A percentile compares a stretch with the other conserved stretches of the same genome.
phyloP scores from a whole-genome alignment of 768 basidiomycete genomes.

The Suillus subalutaceus region DNA sequence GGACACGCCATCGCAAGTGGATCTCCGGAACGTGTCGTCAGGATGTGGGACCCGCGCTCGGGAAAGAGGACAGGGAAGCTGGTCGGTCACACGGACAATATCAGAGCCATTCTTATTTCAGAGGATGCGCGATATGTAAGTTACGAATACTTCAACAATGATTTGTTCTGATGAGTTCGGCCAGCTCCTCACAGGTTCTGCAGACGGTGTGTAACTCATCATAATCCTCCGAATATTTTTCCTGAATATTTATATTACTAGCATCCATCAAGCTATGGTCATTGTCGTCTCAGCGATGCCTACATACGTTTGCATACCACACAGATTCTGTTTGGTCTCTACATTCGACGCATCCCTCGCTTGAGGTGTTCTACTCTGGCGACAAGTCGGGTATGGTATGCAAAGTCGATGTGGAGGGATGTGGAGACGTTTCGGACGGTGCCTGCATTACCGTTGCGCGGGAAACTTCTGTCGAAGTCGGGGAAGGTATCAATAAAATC shows the following conservation, averaged over 20 bases:
- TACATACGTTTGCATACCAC: slow-evolving; percentile 97
- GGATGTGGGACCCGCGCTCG: slow-evolving; percentile 92
- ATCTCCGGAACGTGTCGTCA: slow-evolving; percentile 86
- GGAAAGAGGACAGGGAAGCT: slow-evolving; percentile 83
- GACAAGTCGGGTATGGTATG: slow-evolving; percentile 90
- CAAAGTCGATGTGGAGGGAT: slow-evolving; percentile 87
- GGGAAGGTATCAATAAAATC: slow-evolving; percentile 81
- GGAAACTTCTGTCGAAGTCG: slow-evolving; percentile 48
- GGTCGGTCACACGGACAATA: slow-evolving; percentile 97
- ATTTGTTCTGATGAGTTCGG: background rate
- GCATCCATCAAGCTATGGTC: slow-evolving; percentile 96
- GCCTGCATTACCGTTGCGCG: slow-evolving; percentile 86
- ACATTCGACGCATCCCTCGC: slow-evolving; percentile 81
- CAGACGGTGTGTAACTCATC: slow-evolving; percentile 52
- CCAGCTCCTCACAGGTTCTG: slow-evolving; percentile 82
- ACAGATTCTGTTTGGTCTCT: slow-evolving; percentile 95
- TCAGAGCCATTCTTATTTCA: slow-evolving; percentile 84
- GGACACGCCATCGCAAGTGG: slow-evolving; percentile 87
- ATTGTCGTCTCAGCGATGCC: slow-evolving; percentile 79
- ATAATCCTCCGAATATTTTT: background rate
- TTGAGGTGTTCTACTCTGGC: slow-evolving; percentile 93
- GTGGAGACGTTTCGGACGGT: slow-evolving; percentile 80
- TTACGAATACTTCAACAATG: slow-evolving; percentile 11
- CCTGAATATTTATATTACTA: slow-evolving; percentile 23
- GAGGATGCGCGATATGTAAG: slow-evolving; percentile 91